Conservation (phyloP, 2,329 filamentous ascomycete species). For the Neopestalotiopsis rosae region DNA sequence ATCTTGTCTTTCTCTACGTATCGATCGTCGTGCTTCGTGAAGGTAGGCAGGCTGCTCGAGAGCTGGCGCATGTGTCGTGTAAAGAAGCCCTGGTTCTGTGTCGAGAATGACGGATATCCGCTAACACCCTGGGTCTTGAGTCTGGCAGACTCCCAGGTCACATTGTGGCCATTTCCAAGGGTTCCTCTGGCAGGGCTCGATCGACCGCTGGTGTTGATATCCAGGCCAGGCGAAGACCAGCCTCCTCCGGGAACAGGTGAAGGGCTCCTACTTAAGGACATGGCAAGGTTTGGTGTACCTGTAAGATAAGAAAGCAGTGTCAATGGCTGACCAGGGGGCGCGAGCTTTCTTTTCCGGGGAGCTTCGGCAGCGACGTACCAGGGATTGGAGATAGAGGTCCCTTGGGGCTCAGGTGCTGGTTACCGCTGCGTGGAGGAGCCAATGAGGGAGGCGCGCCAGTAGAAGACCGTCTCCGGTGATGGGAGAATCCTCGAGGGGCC, state of each 20-base stretch:
- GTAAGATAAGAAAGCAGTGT: constrained; percentile 23
- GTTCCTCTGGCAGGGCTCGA: constrained; percentile 65
- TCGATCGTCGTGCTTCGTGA: constrained; percentile 52
- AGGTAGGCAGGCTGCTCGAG: constrained; percentile 78
- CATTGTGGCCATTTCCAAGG: constrained; percentile 58
- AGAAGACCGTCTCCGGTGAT: constrained; percentile 58
- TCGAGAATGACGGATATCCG: constrained; percentile 80
- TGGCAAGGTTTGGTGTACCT: constrained; percentile 64
- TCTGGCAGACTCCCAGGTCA: constrained; percentile 85
- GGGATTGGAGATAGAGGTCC: constrained; percentile 58
- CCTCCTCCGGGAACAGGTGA: constrained; percentile 84
- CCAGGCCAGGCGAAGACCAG: constrained; percentile 85
- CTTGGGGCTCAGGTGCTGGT: constrained; percentile 44
- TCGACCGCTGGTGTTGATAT: constrained; percentile 70
- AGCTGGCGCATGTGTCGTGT: constrained; percentile 81
- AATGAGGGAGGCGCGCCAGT: constrained; percentile 37
- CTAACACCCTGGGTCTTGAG: constrained; percentile 75
- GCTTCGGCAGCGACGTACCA: constrained; percentile 48
- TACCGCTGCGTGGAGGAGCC: constrained; percentile 35
- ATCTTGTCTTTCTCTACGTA: constrained; percentile 82
- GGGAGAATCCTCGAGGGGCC: constrained; percentile 52
- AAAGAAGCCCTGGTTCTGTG: constrained; percentile 86
- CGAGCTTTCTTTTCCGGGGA: not conserved
- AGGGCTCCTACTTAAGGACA: constrained; percentile 88
- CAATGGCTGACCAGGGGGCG: constrained; percentile 22